Evolutionary conservation across 495 filamentous ascomycete species (phyloP), one percentile per base, ranked within the genome.

Genomic region (Aspergillus biplanus): DNA sequence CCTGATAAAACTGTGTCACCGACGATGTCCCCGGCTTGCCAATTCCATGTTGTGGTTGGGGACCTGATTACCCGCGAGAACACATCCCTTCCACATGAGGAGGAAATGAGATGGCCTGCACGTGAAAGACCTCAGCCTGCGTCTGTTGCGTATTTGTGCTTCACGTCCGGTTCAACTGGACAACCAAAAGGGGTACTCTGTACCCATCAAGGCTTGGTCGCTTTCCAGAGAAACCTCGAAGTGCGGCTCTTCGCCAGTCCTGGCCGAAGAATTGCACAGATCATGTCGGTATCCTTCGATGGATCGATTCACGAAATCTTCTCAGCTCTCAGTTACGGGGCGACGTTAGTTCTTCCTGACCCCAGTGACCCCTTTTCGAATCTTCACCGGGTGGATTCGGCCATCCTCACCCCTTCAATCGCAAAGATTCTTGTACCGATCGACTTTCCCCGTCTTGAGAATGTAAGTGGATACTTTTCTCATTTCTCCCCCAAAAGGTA

Each of bases 291-390:
- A n/a, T 73, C 59, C 5, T 80, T 80, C 58, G 77, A 80, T 60
- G 76, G 74, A 0, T 68, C 63, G 48, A 74, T 78, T 31, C 69
- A 73, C 47, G 77, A 79, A 54, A 71, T 80, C 9, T 80, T 80
- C 35, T 74, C 74, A 9, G 70, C 76, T 9, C 55, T 80, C 8
- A 64, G 64, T 37, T 74, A 79, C 53, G 77, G 77, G 15, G 71
- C 72, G 3, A 76, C 75, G 0, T 61, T 80, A 18, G 73, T 77
- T 4, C 56, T 78, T 3, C n/a, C 31, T n/a, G 59, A 60, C 31
- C 32, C 12, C 31, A 48, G 18, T 4, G 53, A 67, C n/a, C 61
- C 65, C 2, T 72, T 75, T 44, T 67, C 58, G 3, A 63, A 68
- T 46, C 61, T 78, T 11, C 58, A 58, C 3, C 13, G 48, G 6